Percentiles rank a stretch among this genome's conserved stretches.
Conservation (phyloP, 148 eudicot species). For the Fagopyrum esculentum region DNA sequence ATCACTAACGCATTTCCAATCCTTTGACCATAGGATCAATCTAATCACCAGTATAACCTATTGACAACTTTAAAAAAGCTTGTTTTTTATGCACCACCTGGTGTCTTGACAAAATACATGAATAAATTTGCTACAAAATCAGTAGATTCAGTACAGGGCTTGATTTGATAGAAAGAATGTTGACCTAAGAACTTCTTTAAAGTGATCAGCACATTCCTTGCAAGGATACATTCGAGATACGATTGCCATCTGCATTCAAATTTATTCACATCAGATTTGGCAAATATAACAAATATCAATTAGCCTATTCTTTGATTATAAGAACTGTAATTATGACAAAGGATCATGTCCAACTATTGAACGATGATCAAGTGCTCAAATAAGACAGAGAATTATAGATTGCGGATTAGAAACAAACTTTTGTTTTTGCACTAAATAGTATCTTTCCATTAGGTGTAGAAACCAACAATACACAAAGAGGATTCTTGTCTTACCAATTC, state of each 20-base stretch:
- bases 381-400: not conserved
- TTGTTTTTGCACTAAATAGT: not conserved
- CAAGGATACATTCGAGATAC: constrained; percentile 88
- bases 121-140: not conserved
- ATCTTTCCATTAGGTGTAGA: not conserved
- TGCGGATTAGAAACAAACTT: not conserved
- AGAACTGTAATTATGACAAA: not conserved
- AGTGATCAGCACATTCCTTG: constrained; percentile 96
- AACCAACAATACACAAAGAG: not conserved
- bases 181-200: constrained; percentile 79
- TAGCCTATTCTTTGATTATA: not conserved
- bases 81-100: not conserved
- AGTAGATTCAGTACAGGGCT: not conserved
- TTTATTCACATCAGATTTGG: not conserved
- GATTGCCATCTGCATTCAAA: constrained; percentile 67
- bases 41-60: not conserved
- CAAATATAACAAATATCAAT: not conserved
- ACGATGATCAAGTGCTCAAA: not conserved
- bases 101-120: not conserved
- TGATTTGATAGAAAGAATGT: not conserved
- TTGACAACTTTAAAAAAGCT: not conserved
- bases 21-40: constrained; percentile 1
- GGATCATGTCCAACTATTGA: not conserved
- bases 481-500: constrained; percentile 55
- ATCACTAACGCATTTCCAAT: not conserved